Evolutionary conservation across 352 stramenopile genomes (phyloP).

Genomic region (Globisporangium nodosum): DNA sequence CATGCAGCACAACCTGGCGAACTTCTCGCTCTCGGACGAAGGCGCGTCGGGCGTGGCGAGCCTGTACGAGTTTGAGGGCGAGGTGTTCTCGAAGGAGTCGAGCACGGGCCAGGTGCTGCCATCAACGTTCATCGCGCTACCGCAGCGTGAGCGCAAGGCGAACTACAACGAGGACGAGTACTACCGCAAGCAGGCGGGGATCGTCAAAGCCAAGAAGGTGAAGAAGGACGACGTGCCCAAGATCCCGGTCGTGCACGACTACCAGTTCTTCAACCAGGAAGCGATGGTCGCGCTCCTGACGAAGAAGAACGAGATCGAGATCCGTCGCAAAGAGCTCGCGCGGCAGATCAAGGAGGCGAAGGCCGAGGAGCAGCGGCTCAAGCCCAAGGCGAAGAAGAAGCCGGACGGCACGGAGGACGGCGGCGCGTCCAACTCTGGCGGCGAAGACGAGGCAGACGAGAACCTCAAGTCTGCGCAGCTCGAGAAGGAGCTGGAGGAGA

Average conservation of each 20-base stretch:
- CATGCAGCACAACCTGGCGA: constrained; percentile 95
- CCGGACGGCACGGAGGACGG: constrained; percentile 44
- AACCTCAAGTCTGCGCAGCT: constrained; percentile 51
- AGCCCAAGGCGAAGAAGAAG: constrained; percentile 72
- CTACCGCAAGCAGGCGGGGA: constrained; percentile 85
- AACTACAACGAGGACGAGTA: constrained; percentile 98
- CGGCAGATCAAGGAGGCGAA: constrained; percentile 82
- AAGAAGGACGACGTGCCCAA: constrained; percentile 89
- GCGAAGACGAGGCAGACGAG: constrained; percentile 48
- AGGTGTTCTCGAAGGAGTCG: constrained; percentile 86
- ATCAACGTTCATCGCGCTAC: constrained; percentile 88
- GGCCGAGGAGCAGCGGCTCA: constrained; percentile 67
- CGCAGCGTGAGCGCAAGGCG: constrained; percentile 82
- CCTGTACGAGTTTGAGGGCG: constrained; percentile 87
- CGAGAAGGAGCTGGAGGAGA: constrained; percentile 78
- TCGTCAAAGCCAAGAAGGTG: constrained; percentile 82
- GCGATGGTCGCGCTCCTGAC: constrained; percentile 83
- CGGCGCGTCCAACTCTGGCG: constrained; percentile 41
- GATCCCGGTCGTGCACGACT: constrained; percentile 91
- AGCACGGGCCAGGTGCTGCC: constrained; percentile 73
- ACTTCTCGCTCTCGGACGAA: constrained; percentile 92
- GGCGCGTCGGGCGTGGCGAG: constrained; percentile 71
- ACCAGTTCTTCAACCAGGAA: constrained; percentile 94
- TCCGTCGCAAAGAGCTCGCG: constrained; percentile 81
- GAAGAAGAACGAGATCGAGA: constrained; percentile 87